A percentile compares a stretch with the other conserved stretches of the same genome.
These are phyloP conservation scores for Cladophialophora carrionii DNA, from an alignment of 2,329 filamentous ascomycete species.

Conservation along the genomic window DNA sequence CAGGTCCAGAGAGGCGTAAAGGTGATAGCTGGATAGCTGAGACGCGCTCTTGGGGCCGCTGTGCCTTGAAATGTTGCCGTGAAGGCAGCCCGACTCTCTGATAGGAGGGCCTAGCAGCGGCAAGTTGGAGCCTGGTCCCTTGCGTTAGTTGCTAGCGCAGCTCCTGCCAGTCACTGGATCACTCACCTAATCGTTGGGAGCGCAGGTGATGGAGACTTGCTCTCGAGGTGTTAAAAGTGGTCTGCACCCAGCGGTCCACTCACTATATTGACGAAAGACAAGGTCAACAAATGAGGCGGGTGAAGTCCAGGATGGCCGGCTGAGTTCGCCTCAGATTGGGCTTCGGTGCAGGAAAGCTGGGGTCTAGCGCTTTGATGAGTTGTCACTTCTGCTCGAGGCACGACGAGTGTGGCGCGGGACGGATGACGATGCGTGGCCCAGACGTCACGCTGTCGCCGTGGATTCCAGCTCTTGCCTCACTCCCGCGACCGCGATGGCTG, in stretches of 20 bases:
- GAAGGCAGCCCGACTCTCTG: constrained; percentile 39
- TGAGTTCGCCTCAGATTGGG: constrained; percentile 45
- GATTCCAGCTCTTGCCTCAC: constrained; percentile 24
- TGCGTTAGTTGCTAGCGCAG: constrained; percentile 52
- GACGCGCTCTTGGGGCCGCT: constrained; percentile 30
- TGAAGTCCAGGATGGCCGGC: constrained; percentile 30
- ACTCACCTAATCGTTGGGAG: constrained; percentile 23
- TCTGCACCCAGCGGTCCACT: constrained; percentile 28
- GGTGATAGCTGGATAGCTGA: constrained; percentile 27
- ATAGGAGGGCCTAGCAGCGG: constrained; percentile 48
- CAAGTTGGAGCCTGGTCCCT: constrained; percentile 47
- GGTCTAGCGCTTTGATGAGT: constrained; percentile 47
- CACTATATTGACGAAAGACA: constrained; percentile 30
- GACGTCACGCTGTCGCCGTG: constrained; percentile 17
- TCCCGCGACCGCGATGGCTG: neutral
- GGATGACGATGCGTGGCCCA: constrained; percentile 26
- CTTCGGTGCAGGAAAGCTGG: constrained; percentile 50
- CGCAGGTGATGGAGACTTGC: constrained; percentile 14
- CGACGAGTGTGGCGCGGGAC: constrained; percentile 29
- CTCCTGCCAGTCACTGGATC: constrained; percentile 49
- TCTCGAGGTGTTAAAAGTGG: constrained; percentile 24
- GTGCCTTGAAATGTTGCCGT: constrained; percentile 29
- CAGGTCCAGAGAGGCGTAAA: constrained; percentile 17
- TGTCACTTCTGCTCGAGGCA: constrained; percentile 42
- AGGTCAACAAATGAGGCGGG: constrained; percentile 36